These are phyloP conservation scores for Botrytis fragariae DNA, from an alignment of 2,329 filamentous ascomycete species.

Conservation along the genomic window DNA sequence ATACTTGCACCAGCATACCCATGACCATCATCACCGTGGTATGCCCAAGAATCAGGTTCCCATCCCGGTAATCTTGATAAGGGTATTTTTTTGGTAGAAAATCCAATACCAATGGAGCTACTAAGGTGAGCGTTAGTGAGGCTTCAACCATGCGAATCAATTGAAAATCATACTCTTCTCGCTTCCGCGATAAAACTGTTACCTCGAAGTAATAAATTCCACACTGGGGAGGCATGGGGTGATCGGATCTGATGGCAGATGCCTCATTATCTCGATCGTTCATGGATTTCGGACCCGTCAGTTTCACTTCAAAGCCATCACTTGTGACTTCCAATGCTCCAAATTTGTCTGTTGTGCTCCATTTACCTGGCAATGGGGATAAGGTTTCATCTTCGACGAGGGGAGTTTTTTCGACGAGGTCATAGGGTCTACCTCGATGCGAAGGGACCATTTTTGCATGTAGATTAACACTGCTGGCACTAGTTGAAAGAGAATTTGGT, in stretches of 20 bases:
- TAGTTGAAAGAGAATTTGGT: slow-evolving; percentile 50
- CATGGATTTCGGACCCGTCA: slow-evolving; percentile 47
- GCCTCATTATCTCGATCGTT: slow-evolving; percentile 67
- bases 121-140: slow-evolving; percentile 39
- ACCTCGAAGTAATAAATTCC: slow-evolving; percentile 95
- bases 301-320: slow-evolving; percentile 71
- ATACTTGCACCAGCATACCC: slow-evolving; percentile 55
- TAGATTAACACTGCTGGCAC: slow-evolving; percentile 52
- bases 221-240: slow-evolving; percentile 82
- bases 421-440: slow-evolving; percentile 77
- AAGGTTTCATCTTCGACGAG: slow-evolving; percentile 59
- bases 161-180: slow-evolving; percentile 56
- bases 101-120: slow-evolving; percentile 62
- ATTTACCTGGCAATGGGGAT: slow-evolving; percentile 72
- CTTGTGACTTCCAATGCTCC: slow-evolving; percentile 68
- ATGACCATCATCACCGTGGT: slow-evolving; percentile 67
- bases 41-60: slow-evolving; percentile 67
- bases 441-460: slow-evolving; percentile 57
- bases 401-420: slow-evolving; percentile 75
- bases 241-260: slow-evolving; percentile 76
- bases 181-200: slow-evolving; percentile 61
- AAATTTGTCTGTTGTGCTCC: slow-evolving; percentile 78
- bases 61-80: slow-evolving; percentile 60
- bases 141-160: slow-evolving; percentile 8
- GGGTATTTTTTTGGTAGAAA: slow-evolving; percentile 53